A percentile compares a stretch with the other conserved stretches of the same genome.
Conservation (phyloP, 257 asterid species). For the Fraxinus anomala region DNA sequence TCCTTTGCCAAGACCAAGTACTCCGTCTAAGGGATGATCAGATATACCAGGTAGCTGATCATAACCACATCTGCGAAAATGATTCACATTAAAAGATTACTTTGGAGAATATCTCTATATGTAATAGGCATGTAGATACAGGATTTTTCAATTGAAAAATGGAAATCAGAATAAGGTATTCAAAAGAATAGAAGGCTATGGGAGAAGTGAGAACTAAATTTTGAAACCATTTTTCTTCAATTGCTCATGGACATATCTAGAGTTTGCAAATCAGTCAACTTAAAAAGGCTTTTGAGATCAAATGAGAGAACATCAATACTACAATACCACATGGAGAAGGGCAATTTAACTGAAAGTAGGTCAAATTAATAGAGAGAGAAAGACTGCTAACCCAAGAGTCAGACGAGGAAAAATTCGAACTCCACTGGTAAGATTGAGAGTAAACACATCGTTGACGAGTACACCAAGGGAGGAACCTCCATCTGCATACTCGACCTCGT, state of each 20-base stretch:
- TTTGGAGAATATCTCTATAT: too few relatives aligned
- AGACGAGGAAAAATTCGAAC: conserved; percentile 63
- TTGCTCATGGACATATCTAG: neutral
- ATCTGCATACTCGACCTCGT: conserved; percentile 97
- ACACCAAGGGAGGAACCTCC: conserved; percentile 99
- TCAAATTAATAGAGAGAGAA: neutral
- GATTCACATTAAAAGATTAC: neutral
- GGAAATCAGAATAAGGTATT: too few relatives aligned
- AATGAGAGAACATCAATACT: neutral
- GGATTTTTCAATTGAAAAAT: too few relatives aligned
- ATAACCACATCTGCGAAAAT: conserved; percentile 74
- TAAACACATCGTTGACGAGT: conserved; percentile 67
- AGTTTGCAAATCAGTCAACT: neutral
- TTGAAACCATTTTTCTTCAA: too few relatives aligned
- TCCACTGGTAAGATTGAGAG: conserved; percentile 69
- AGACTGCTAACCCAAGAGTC: conserved; percentile 68
- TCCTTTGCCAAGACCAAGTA: conserved; percentile 95
- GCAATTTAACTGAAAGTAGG: neutral
- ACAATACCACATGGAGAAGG: neutral
- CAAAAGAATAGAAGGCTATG: too few relatives aligned
- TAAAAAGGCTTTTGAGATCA: too few relatives aligned
- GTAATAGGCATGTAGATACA: too few relatives aligned
- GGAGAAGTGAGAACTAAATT: too few relatives aligned
- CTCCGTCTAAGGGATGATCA: conserved; percentile 83
- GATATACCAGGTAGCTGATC: conserved; percentile 81